Evolutionary conservation across 2,329 filamentous ascomycete species (phyloP), one percentile per base, ranked within the genome.

Genomic region (Neonectria neomacrospora): DNA sequence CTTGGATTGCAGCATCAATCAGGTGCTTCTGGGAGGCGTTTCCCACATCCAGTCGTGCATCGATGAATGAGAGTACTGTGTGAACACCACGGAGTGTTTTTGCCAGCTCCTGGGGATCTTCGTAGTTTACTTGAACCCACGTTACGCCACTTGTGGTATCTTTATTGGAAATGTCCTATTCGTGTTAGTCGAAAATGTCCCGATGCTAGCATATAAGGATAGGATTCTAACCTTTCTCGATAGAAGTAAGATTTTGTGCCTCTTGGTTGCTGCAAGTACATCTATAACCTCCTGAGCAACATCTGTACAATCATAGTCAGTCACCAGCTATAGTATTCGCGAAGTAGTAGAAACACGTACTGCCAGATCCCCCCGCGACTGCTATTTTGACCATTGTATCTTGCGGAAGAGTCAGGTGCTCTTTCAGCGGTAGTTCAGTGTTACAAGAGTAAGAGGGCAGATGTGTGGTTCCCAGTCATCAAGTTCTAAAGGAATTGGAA

Each of bases 221-320:
- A 9, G 4, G 7, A 5, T n/a, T 5, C 26, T 18, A 48, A 83
- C 83, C 52, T 78, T 81, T 66, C 86, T 78, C 1, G 80, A 83
- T 2, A 89, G 72, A 20, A 88, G 76, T 0, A 79, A 73, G 48
- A 89, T 83, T 0, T 86, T 77, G 60, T 89, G 86, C 57, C 82
- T 86, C 10, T 79, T 78, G 3, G 78, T 77, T 3, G 80, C 80
- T 3, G 85, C 68, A 0, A 88, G 76, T 3, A 75, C 78, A 61
- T 87, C 84, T 22, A 88, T 74, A 10, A 88, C 71, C 69, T 87
- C 85, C 44, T 75, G 78, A 2, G 82, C 83, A 50, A 89, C 81
- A 58, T 85, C 85, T 88, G 3, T 0, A 12, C 10, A 10, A 14
- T 3, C 32, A 2, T 16, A n/a, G 16, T 44, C 14, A 55, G 2